Percentiles rank a stretch among this genome's conserved stretches.
Evolutionary conservation across 495 filamentous ascomycete genomes (phyloP).

Genomic region (Penicilliopsis zonata): DNA sequence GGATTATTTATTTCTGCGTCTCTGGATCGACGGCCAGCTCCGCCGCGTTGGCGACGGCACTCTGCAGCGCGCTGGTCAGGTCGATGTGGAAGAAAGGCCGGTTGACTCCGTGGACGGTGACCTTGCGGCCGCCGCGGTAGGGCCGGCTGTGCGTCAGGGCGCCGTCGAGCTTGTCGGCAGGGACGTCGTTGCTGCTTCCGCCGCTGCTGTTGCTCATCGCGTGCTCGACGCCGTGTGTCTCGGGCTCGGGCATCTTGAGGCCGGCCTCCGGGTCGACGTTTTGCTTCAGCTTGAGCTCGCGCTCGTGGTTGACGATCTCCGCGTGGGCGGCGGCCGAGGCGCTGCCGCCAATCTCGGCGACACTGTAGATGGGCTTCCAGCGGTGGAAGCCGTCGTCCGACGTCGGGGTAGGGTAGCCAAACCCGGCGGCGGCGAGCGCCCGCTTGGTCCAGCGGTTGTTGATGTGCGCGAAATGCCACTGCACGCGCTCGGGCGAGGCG

Average conservation of each 20-base stretch:
- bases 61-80: constrained; percentile 81
- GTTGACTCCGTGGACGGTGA: constrained; percentile 75
- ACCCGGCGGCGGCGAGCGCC: constrained; percentile 81
- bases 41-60: constrained; percentile 62
- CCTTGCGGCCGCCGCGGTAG: constrained; percentile 28
- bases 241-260: constrained; percentile 21
- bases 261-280: constrained; percentile 26
- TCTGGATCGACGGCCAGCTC: no score
- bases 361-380: constrained; percentile 95
- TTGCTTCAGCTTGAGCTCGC: constrained; percentile 17
- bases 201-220: constrained; percentile 16
- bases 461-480: constrained; percentile 94
- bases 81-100: constrained; percentile 92
- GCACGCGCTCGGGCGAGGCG: constrained; percentile 68
- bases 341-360: constrained; percentile 73
- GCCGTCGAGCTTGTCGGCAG: constrained; percentile 31
- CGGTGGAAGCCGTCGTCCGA: constrained; percentile 43
- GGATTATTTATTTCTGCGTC: background rate
- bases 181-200: constrained; percentile 8
- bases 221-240: constrained; percentile 20
- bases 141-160: constrained; percentile 34
- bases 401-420: constrained; percentile 72
- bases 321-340: constrained; percentile 54
- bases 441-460: constrained; percentile 98
- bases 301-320: constrained; percentile 46